Conservation (phyloP, 768 basidiomycete species). For the Chalciporus chontae region DNA sequence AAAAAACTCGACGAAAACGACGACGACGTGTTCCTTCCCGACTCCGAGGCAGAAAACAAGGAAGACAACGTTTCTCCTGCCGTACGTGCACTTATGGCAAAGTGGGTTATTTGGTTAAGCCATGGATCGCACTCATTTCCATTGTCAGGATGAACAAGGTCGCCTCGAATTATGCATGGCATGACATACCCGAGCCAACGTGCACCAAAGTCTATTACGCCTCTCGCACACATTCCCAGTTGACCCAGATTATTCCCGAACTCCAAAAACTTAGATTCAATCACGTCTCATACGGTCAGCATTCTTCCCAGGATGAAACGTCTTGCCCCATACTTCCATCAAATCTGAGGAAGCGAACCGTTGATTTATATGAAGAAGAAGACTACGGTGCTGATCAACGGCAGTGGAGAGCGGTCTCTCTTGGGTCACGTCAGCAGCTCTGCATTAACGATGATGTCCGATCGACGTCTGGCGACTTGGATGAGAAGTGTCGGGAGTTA, state of each 20-base stretch:
- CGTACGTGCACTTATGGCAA: slow-evolving; percentile 75
- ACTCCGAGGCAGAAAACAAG: slow-evolving; percentile 36
- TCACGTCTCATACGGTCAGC: slow-evolving; percentile 16
- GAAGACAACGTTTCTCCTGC: slow-evolving; percentile 69
- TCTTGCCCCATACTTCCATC: background rate
- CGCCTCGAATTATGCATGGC: slow-evolving; percentile 3
- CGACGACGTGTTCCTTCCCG: slow-evolving; percentile 75
- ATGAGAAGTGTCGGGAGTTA: slow-evolving; percentile 85
- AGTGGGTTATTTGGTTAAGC: slow-evolving; percentile 41
- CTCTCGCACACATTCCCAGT: slow-evolving; percentile 93
- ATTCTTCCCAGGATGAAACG: slow-evolving; percentile 13
- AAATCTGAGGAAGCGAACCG: slow-evolving; percentile 17
- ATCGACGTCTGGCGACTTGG: slow-evolving; percentile 61
- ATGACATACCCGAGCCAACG: slow-evolving; percentile 42
- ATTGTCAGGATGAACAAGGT: slow-evolving; percentile 16
- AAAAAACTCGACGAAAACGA: slow-evolving; percentile 36
- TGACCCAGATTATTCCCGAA: slow-evolving; percentile 87
- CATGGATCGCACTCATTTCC: background rate
- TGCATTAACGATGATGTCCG: slow-evolving; percentile 87
- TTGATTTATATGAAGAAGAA: slow-evolving; percentile 23
- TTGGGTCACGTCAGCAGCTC: slow-evolving; percentile 87
- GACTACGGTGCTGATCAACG: slow-evolving; percentile 22
- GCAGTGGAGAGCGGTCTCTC: slow-evolving; percentile 64
- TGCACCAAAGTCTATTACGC: slow-evolving; percentile 91
- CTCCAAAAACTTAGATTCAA: slow-evolving; percentile 66